Evolutionary conservation across 148 eudicot species (phyloP).

Genomic region (Silene conica): DNA sequence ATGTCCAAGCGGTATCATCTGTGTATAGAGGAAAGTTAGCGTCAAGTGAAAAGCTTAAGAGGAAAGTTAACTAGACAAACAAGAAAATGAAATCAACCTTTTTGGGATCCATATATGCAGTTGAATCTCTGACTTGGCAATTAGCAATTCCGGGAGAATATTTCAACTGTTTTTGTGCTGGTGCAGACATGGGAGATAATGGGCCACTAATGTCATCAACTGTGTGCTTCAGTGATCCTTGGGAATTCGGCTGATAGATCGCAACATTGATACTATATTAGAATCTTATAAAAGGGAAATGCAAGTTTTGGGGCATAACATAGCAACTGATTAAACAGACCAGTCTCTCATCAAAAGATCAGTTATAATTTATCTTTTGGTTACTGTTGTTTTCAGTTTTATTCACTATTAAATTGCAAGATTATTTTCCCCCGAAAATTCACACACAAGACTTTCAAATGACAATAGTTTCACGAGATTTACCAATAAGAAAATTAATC

Average conservation of each 20-base stretch:
- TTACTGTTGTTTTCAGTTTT: background rate
- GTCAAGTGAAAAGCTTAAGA: background rate
- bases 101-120: conserved; percentile 72
- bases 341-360: background rate
- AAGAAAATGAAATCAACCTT: conserved; percentile 46
- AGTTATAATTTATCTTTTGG: background rate
- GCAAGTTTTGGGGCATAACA: conserved; percentile 4
- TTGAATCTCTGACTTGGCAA: conserved; percentile 66
- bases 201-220: conserved; percentile 70
- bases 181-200: conserved; percentile 71
- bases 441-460: too few species aligned
- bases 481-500: too few species aligned
- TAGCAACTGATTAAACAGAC: conserved; percentile 9
- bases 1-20: conserved; percentile 94
- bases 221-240: conserved; percentile 54
- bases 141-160: conserved; percentile 90
- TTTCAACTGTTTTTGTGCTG: conserved; percentile 91
- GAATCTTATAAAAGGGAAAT: background rate
- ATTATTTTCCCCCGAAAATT: too few species aligned
- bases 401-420: background rate
- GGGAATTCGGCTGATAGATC: conserved; percentile 46
- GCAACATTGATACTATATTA: background rate
- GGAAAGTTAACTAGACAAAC: background rate
- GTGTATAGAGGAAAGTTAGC: conserved; percentile 16
- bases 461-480: too few species aligned